Percentiles rank a stretch among this genome's conserved stretches.
Conservation (phyloP, 2,329 filamentous ascomycete species). For the Akanthomyces dipterigenus region DNA sequence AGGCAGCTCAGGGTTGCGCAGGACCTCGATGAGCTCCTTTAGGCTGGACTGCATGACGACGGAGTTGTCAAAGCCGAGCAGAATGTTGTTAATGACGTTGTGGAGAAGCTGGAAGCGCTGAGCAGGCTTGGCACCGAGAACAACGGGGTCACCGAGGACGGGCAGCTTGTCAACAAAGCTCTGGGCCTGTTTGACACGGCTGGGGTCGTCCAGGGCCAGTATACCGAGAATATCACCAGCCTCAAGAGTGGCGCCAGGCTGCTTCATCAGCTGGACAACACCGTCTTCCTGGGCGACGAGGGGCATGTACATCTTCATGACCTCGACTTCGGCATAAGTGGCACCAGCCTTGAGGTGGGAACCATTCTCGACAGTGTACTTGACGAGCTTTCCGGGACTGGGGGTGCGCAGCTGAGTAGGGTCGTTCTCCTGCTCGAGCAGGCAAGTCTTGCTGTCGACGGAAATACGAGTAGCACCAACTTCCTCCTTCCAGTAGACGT, state of each 20-base stretch:
- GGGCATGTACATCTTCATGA: conserved; percentile 99
- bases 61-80: conserved; percentile 93
- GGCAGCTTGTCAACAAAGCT: conserved; percentile 89
- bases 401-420: conserved; percentile 93
- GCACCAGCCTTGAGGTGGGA: conserved; percentile 88
- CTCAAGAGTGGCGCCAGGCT: conserved; percentile 94
- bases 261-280: conserved; percentile 97
- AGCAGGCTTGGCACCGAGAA: conserved; percentile 84
- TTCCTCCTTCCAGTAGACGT: conserved; percentile 99
- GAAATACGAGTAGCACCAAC: conserved; percentile 91
- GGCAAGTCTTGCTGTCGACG: conserved; percentile 95
- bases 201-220: conserved; percentile 87
- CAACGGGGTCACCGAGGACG: conserved; percentile 74
- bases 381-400: conserved; percentile 94
- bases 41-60: conserved; percentile 87
- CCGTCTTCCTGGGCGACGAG: conserved; percentile 91
- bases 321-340: conserved; percentile 93
- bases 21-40: conserved; percentile 81
- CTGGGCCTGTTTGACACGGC: conserved; percentile 92
- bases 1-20: conserved; percentile 82
- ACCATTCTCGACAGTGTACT: conserved; percentile 94
- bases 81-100: conserved; percentile 77
- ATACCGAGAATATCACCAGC: conserved; percentile 99
- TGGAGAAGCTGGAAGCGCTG: conserved; percentile 76
- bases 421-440: conserved; percentile 98